Conservation (phyloP, 805 yeast genomes). For the Candida glaebosa region DNA sequence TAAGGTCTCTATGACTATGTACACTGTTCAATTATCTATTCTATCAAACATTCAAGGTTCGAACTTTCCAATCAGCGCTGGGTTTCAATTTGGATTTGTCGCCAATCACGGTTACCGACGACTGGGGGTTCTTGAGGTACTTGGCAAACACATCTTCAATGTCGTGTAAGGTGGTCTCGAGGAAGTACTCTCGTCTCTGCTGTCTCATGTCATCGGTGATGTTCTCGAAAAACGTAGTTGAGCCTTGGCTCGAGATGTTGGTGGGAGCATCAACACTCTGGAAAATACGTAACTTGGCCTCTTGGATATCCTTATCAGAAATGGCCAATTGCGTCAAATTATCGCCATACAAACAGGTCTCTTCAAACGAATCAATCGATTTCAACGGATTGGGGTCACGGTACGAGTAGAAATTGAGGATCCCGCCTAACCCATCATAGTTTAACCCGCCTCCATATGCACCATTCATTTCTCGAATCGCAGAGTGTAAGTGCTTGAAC, state of each 20-base stretch:
- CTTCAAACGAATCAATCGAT: conserved; percentile 58
- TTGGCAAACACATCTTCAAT: conserved; percentile 63
- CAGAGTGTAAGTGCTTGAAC: conserved; percentile 80
- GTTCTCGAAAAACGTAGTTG: conserved; percentile 59
- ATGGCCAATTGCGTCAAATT: conserved; percentile 42
- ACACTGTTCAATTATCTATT: background rate
- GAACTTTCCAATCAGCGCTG: conserved; percentile 16
- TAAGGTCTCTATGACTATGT: too few relatives aligned
- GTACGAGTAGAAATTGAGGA: conserved; percentile 81
- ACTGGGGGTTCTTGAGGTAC: conserved; percentile 37
- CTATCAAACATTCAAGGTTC: conserved; percentile 5
- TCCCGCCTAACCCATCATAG: conserved; percentile 77
- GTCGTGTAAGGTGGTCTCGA: conserved; percentile 63
- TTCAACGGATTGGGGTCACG: conserved; percentile 86
- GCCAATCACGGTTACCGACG: conserved; percentile 45
- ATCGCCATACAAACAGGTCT: conserved; percentile 45
- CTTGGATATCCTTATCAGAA: conserved; percentile 68
- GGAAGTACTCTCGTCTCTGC: conserved; percentile 66
- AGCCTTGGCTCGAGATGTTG: conserved; percentile 77
- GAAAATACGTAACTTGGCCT: conserved; percentile 87
- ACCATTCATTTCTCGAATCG: conserved; percentile 92
- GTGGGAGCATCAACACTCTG: conserved; percentile 90
- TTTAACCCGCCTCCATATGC: conserved; percentile 97
- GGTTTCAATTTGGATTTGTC: conserved; percentile 26
- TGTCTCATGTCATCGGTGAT: conserved; percentile 79